Conservation (phyloP, 2,329 filamentous ascomycete genomes). For the Dactylellina leptospora region DNA sequence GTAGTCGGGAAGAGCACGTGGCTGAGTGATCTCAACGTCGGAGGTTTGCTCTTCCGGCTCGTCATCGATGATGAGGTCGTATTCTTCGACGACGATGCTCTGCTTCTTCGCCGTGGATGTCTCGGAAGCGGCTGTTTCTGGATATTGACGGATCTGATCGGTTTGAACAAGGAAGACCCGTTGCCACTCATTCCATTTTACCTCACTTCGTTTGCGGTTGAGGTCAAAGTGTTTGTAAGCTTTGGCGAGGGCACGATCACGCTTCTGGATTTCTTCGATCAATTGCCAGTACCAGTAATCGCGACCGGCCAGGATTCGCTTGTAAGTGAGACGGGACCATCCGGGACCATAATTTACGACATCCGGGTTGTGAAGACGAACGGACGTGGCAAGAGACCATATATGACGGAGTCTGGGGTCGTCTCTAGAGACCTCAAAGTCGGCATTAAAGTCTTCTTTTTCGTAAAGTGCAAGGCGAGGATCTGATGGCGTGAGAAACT, state of each 20-base stretch:
- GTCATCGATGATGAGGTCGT: constrained; percentile 17
- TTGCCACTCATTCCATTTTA: constrained; percentile 34
- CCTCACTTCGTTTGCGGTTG: constrained; percentile 36
- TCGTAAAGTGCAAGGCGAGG: constrained; percentile 10
- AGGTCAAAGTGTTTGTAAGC: constrained; percentile 34
- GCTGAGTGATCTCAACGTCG: neutral
- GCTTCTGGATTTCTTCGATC: constrained; percentile 30
- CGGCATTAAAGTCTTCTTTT: constrained; percentile 24
- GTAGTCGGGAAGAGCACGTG: constrained; percentile 2
- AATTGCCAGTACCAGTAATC: constrained; percentile 47
- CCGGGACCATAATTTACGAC: neutral
- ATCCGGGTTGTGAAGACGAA: constrained; percentile 9
- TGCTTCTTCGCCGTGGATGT: neutral
- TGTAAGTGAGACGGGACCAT: constrained; percentile 18
- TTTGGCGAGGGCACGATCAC: constrained; percentile 39
- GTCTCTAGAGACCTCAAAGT: constrained; percentile 49
- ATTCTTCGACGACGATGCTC: constrained; percentile 11
- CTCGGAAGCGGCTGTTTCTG: neutral
- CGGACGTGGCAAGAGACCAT: constrained; percentile 21
- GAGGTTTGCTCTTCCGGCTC: neutral
- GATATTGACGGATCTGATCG: neutral
- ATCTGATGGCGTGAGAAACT: constrained; percentile 32
- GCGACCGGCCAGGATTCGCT: constrained; percentile 24
- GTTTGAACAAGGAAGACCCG: constrained; percentile 29
- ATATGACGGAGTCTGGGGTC: constrained; percentile 47